Base-by-base conservation (phyloP, 192 early-diverging fungal species). In the Kappamyces sp. region DNA sequence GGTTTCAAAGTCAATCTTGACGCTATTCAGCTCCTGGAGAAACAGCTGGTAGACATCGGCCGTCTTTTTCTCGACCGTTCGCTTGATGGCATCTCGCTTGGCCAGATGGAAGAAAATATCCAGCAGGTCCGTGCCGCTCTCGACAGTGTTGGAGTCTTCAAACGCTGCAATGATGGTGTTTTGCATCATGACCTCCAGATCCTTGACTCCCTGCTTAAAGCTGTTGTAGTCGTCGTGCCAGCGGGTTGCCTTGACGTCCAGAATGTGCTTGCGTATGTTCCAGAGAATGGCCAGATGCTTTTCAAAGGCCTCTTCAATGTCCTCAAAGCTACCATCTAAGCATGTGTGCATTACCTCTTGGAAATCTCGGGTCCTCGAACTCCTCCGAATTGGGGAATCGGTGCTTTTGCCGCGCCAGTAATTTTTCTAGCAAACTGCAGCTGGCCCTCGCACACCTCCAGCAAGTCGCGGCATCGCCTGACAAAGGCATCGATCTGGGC, bases 221-320 rank as follows among this genome's bases (percentile, higher is more conserved):
- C 62, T 70, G 62, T 80, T 84, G 67, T 84, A 75, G 59, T 84
- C 81, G 60, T 84, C 81, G 58, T 84, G 81, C 81, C 81, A 84
- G 15, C 72, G 54, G 1, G 81, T 84, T 2, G 80, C 77, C 49
- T 84, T 84, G 29, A 84, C 81, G 54, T 84, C 81, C 35, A 84
- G 65, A 39, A 84, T 84, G 55, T 74, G 70, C 35, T 71, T 64
- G 30, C 76, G 66, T 39, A 84, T 83, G 33, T 66, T 71, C 81
- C 81, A 84, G 9, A 84, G 63, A 2, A 38, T 64, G 2, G 63
- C 45, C 4, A 84, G 40, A 32, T 77, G 78, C 55, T 72, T 63
- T 59, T 81, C 77, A 66, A 84, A 84, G 3, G 81, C 77, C 4
- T 57, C 11, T 59, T 84, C 80, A 46, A 84, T 84, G 61, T 84